These are phyloP conservation scores for Aspergillus felis DNA, from an alignment of 2,329 filamentous ascomycete genomes.

Conservation along the genomic window DNA sequence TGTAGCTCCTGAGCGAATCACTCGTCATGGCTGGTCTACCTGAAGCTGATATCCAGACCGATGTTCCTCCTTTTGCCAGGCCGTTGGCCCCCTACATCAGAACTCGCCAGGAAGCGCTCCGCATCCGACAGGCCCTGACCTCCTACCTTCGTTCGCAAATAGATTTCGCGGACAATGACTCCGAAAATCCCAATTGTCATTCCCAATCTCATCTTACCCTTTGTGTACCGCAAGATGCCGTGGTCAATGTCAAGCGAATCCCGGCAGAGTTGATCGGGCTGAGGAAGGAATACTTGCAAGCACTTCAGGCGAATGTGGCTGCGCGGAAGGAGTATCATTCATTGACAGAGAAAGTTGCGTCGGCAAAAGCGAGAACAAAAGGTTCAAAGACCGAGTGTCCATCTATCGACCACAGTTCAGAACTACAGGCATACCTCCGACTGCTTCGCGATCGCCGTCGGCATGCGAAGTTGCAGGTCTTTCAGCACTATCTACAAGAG, in stretches of 20 bases:
- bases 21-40: constrained; percentile 20
- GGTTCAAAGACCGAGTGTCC: constrained; percentile 15
- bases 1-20: not conserved
- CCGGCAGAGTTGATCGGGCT: constrained; percentile 40
- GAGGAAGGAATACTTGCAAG: constrained; percentile 44
- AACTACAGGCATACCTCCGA: constrained; percentile 39
- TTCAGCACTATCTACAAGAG: constrained; percentile 44
- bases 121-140: constrained; percentile 38
- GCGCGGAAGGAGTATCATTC: constrained; percentile 38
- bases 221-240: constrained; percentile 30
- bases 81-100: constrained; percentile 38
- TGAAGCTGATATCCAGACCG: constrained; percentile 13
- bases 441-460: constrained; percentile 45
- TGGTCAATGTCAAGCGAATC: constrained; percentile 31
- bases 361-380: constrained; percentile 23
- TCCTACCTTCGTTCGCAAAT: constrained; percentile 36
- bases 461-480: constrained; percentile 45
- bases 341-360: constrained; percentile 29
- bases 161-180: constrained; percentile 25
- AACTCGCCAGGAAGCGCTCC: constrained; percentile 35
- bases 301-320: constrained; percentile 40
- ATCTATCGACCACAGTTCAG: constrained; percentile 18
- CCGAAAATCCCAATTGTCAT: constrained; percentile 15
- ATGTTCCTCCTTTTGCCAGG: constrained; percentile 34
- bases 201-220: constrained; percentile 32